phyloP scores from a whole-genome alignment of 225 moss, liverwort and hornwort species.

The Sphagnum contortum region DNA sequence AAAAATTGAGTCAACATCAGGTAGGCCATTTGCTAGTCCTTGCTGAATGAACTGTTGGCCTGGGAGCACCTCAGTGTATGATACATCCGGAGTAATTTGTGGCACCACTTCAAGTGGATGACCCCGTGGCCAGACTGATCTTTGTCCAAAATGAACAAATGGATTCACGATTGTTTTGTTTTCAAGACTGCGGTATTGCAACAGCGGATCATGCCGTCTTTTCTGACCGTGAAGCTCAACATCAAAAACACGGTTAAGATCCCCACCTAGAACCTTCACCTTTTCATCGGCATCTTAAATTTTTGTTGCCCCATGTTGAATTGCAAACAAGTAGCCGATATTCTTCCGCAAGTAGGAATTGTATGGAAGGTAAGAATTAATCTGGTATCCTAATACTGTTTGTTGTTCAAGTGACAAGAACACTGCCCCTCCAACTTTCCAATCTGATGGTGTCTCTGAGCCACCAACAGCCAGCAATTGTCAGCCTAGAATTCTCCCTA shows the following conservation, averaged over 20 bases:
- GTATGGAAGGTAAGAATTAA: slow-evolving; percentile 42
- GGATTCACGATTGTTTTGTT: slow-evolving; percentile 72
- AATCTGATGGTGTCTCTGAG: slow-evolving; percentile 49
- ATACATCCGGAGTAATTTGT: slow-evolving; percentile 59
- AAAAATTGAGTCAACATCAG: slow-evolving; percentile 90
- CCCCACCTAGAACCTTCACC: slow-evolving; percentile 48
- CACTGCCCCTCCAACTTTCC: slow-evolving; percentile 62
- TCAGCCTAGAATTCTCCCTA: slow-evolving; percentile 65
- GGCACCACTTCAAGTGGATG: slow-evolving; percentile 64
- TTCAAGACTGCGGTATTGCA: slow-evolving; percentile 67
- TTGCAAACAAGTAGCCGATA: slow-evolving; percentile 83
- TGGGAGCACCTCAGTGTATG: slow-evolving; percentile 60
- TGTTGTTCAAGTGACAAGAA: slow-evolving; percentile 68
- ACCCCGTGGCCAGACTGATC: slow-evolving; percentile 86
- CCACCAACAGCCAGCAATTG: slow-evolving; percentile 70
- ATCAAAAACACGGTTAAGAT: slow-evolving; percentile 62
- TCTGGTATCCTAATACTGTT: slow-evolving; percentile 55
- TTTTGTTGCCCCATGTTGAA: slow-evolving; percentile 78
- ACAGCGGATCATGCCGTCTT: slow-evolving; percentile 42
- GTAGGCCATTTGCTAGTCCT: slow-evolving; percentile 79
- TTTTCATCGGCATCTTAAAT: slow-evolving; percentile 85
- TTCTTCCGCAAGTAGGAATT: slow-evolving; percentile 68
- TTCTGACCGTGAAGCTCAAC: slow-evolving; percentile 56
- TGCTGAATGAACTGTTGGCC: slow-evolving; percentile 85
- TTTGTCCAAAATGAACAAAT: slow-evolving; percentile 85